These are phyloP conservation scores for Fusarium aywerte DNA, from an alignment of 2,329 filamentous ascomycete genomes.

Conservation along the genomic window DNA sequence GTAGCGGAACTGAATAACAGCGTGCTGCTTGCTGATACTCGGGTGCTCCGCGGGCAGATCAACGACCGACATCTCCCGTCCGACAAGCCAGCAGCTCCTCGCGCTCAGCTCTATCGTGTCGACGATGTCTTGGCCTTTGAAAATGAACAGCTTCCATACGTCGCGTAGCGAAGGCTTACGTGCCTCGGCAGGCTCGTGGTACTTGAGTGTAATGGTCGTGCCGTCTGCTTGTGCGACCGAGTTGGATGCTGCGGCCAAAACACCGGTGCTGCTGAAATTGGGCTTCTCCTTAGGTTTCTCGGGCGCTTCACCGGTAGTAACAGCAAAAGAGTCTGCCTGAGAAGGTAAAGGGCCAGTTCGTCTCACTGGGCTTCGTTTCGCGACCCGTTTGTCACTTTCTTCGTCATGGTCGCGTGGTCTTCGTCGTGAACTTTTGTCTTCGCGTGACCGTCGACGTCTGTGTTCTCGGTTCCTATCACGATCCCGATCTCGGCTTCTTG, in stretches of 20 bases:
- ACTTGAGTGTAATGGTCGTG: constrained; percentile 85
- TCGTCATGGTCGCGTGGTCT: constrained; percentile 39
- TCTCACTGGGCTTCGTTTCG: constrained; percentile 44
- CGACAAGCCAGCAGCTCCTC: constrained; percentile 91
- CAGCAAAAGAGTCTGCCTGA: constrained; percentile 68
- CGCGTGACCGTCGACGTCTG: constrained; percentile 49
- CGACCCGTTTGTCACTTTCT: constrained; percentile 38
- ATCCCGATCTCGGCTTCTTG: constrained; percentile 45
- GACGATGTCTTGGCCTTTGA: constrained; percentile 83
- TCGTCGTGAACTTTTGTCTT: constrained; percentile 45
- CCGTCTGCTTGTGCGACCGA: constrained; percentile 76
- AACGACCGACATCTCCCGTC: constrained; percentile 81
- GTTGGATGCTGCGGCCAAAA: constrained; percentile 89
- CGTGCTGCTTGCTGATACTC: constrained; percentile 94
- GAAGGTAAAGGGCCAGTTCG: constrained; percentile 66
- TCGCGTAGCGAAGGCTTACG: constrained; percentile 84
- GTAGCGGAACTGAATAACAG: constrained; percentile 91
- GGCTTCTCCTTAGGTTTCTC: constrained; percentile 82
- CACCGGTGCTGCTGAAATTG: constrained; percentile 83
- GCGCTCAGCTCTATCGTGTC: constrained; percentile 81
- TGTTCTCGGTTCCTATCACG: constrained; percentile 43
- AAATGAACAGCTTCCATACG: constrained; percentile 90
- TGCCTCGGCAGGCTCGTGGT: constrained; percentile 93
- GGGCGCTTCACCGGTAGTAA: constrained; percentile 60
- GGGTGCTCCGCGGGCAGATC: constrained; percentile 90